Evolutionary conservation across 208 protist genomes (phyloP).

Genomic region (Vickermania spadyakhi): DNA sequence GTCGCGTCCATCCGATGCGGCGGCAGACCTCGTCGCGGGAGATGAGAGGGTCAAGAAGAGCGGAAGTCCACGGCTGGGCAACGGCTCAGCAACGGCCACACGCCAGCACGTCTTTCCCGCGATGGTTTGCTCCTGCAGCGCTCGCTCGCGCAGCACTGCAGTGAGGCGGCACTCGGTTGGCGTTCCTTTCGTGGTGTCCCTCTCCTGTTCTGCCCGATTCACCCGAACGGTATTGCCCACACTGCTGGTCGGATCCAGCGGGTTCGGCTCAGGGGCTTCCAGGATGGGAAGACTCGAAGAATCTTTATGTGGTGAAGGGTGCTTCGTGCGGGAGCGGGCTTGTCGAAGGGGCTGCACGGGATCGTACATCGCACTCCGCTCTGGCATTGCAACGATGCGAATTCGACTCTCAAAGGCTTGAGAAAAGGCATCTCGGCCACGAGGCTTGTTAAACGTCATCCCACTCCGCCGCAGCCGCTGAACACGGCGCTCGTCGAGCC

Average conservation of each 20-base stretch:
- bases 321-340: neutral
- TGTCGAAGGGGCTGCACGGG: conserved; percentile 6
- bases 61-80: conserved; percentile 1
- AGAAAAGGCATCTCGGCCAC: conserved; percentile 67
- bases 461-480: conserved; percentile 41
- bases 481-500: conserved; percentile 61
- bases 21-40: conserved; percentile 15
- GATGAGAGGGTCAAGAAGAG: conserved; percentile 65
- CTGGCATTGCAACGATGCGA: conserved; percentile 18
- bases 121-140: neutral
- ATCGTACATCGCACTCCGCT: conserved; percentile 25
- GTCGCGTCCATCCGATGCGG: too few relatives aligned
- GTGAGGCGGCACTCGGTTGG: too few relatives aligned
- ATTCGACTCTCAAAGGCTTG: conserved; percentile 67
- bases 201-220: neutral
- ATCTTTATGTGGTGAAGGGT: neutral
- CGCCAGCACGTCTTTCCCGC: neutral
- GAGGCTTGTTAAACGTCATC: conserved; percentile 68
- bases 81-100: neutral
- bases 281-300: neutral
- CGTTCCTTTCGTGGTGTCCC: too few relatives aligned
- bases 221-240: conserved; percentile 17
- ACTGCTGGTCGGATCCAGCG: conserved; percentile 23
- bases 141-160: neutral
- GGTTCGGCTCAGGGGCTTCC: conserved; percentile 11